Base-by-base conservation (phyloP, 169 alveolate species). In the Plasmodium ovale region DNA sequence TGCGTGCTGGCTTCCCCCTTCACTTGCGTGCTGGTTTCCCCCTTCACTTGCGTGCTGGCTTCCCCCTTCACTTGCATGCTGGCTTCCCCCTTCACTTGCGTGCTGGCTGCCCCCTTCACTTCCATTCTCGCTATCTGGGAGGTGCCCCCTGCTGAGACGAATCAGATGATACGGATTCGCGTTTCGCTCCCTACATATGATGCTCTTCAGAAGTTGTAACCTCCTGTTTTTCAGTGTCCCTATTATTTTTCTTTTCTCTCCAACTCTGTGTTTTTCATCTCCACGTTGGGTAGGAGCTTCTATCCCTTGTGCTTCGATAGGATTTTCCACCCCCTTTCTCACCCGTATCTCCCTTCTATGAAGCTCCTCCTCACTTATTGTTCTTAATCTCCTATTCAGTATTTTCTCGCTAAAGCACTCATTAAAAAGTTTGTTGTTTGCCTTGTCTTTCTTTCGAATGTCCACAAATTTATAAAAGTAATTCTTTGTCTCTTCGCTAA, bases 401-500 rank as follows among this genome's bases (percentile, higher is more conserved):
- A 82, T 67, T 5, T 29, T n/a, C 29, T 47, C 59, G 54, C 85
- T 68, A 39, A 82, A 71, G 21, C 51, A 82, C 12, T 67, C 72
- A 31, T 82, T 82, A 53, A 82, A 82, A 27, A 82, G 21, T 2
- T 39, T 25, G 44, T 42, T 53, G 53, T 82, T 70, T 21, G 69
- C 42, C 37, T 82, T 82, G 3, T 82, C 84, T 51, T 82, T 82
- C 53, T 82, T 82, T 71, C 58, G 49, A 12, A 82, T 59, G 35
- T 82, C 53, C 6, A 82, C 84, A 33, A 53, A 67, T 65, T 82
- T 82, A 23, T 67, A 82, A 53, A 82, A 82, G 44, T 49, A 82
- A 29, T 82, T 82, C 42, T 29, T 82, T 31, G 84, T 82, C 29
- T 82, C 90, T 9, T 37, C 70, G 29, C 72, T 82, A 14, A 82